A percentile compares a stretch with the other conserved stretches of the same genome.
Conservation (phyloP, 768 basidiomycete genomes). For the Wakefieldia striispora region DNA sequence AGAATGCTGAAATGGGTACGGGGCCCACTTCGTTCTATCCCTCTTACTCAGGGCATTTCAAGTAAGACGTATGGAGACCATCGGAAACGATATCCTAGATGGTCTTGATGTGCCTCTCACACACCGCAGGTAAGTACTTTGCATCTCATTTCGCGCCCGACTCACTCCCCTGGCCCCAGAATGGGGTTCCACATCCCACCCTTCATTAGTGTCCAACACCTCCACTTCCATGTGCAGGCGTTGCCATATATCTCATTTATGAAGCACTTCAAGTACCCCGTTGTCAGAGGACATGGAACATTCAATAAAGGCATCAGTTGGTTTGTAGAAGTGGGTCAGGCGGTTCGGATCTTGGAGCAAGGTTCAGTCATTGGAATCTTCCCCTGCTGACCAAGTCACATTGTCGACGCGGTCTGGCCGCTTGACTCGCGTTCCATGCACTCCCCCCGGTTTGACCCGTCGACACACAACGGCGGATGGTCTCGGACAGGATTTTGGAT, state of each 20-base stretch:
- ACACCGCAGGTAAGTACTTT: slow-evolving; percentile 44
- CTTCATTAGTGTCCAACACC: slow-evolving; percentile 66
- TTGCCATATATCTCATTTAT: slow-evolving; percentile 54
- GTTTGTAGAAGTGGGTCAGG: slow-evolving; percentile 67
- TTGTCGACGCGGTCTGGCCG: too few species aligned
- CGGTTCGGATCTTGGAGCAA: slow-evolving; percentile 55
- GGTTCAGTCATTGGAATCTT: slow-evolving; percentile 49
- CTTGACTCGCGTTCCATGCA: too few species aligned
- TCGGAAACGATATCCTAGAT: slow-evolving; percentile 56
- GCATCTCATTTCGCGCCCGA: neutral
- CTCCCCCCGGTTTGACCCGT: too few species aligned
- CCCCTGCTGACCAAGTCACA: slow-evolving; percentile 37
- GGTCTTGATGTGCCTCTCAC: slow-evolving; percentile 38
- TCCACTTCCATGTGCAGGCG: slow-evolving; percentile 73
- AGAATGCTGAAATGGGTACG: slow-evolving; percentile 52
- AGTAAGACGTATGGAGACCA: slow-evolving; percentile 47
- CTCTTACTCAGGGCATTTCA: slow-evolving; percentile 20
- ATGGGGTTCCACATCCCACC: slow-evolving; percentile 84
- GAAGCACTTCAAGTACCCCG: slow-evolving; percentile 48
- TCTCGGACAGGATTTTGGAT: too few species aligned
- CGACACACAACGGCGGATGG: too few species aligned
- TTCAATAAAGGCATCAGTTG: slow-evolving; percentile 67
- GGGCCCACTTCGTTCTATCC: slow-evolving; percentile 4
- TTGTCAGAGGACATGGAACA: slow-evolving; percentile 35
- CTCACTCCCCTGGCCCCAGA: slow-evolving; percentile 34